These are phyloP conservation scores for Chlorella sp. DNA, from an alignment of 139 green algal genomes.

Conservation along the genomic window DNA sequence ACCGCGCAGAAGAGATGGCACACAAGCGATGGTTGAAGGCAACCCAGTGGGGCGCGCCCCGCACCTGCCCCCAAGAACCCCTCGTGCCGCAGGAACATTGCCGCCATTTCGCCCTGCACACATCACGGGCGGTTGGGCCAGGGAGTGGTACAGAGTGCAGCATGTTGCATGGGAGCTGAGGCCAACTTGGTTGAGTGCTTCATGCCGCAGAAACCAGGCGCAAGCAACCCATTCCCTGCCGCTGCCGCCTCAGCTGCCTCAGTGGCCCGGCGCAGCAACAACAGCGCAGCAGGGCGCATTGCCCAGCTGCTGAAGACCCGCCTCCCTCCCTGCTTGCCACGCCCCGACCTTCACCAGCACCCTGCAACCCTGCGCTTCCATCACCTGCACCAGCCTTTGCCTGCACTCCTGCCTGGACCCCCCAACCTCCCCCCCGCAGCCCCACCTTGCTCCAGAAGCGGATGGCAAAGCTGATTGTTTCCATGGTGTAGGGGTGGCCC, in stretches of 20 bases:
- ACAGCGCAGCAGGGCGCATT: no score
- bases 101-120: slow-evolving; percentile 89
- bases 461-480: slow-evolving; percentile 98
- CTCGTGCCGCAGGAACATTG: slow-evolving; percentile 97
- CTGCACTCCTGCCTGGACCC: no score
- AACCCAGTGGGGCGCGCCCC: no score
- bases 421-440: not conserved
- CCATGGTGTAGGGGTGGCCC: slow-evolving; percentile 99
- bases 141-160: not conserved
- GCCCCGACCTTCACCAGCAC: no score
- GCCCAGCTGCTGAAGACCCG: no score
- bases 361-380: not conserved
- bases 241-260: no score
- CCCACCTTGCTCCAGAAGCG: slow-evolving; percentile 93
- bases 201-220: not conserved
- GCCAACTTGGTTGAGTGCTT: not conserved
- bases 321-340: no score
- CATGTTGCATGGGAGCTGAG: not conserved
- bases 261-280: no score
- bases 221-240: not conserved
- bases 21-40: no score
- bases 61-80: slow-evolving; percentile 91
- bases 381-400: not conserved
- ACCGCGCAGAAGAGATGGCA: no score
- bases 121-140: not conserved